These are phyloP conservation scores for Aspergillus haitiensis DNA, from an alignment of 495 filamentous ascomycete species.

Conservation along the genomic window DNA sequence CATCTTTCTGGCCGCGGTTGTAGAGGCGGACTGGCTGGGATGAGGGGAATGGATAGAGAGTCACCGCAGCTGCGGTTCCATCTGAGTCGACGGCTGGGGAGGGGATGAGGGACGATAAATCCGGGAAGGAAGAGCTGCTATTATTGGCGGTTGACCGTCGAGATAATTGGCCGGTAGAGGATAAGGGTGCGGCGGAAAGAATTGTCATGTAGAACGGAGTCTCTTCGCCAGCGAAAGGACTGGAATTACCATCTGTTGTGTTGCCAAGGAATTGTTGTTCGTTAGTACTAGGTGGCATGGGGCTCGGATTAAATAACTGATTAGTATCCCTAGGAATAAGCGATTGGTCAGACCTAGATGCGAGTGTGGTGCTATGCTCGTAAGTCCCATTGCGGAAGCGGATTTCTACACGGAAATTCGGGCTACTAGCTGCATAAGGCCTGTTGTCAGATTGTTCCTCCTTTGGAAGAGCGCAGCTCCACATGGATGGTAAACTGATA, in stretches of 20 bases:
- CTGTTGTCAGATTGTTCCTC: slow-evolving; percentile 62
- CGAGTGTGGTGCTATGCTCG: slow-evolving; percentile 36
- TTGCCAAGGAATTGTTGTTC: slow-evolving; percentile 81
- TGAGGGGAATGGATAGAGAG: slow-evolving; percentile 61
- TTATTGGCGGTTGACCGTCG: slow-evolving; percentile 27
- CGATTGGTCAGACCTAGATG: slow-evolving; percentile 25
- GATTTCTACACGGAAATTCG: slow-evolving; percentile 78
- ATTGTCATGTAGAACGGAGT: slow-evolving; percentile 55
- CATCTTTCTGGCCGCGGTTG: slow-evolving; percentile 72
- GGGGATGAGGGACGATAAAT: slow-evolving; percentile 57
- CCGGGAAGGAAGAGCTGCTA: slow-evolving; percentile 34
- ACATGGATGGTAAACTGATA: slow-evolving; percentile 65
- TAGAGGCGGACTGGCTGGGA: slow-evolving; percentile 85
- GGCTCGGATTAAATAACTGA: slow-evolving; percentile 53
- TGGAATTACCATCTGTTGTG: slow-evolving; percentile 72
- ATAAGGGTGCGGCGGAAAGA: slow-evolving; percentile 34
- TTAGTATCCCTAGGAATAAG: slow-evolving; percentile 17
- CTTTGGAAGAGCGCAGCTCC: slow-evolving; percentile 81
- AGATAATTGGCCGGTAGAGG: slow-evolving; percentile 24
- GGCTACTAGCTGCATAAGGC: slow-evolving; percentile 62
- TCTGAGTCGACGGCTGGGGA: slow-evolving; percentile 59
- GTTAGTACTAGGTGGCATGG: slow-evolving; percentile 61
- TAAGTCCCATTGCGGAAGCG: slow-evolving; percentile 71
- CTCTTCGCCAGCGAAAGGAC: slow-evolving; percentile 51
- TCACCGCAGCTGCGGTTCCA: slow-evolving; percentile 69